These are phyloP conservation scores for Globisporangium barbulae DNA, from an alignment of 352 stramenopile genomes.

Conservation along the genomic window DNA sequence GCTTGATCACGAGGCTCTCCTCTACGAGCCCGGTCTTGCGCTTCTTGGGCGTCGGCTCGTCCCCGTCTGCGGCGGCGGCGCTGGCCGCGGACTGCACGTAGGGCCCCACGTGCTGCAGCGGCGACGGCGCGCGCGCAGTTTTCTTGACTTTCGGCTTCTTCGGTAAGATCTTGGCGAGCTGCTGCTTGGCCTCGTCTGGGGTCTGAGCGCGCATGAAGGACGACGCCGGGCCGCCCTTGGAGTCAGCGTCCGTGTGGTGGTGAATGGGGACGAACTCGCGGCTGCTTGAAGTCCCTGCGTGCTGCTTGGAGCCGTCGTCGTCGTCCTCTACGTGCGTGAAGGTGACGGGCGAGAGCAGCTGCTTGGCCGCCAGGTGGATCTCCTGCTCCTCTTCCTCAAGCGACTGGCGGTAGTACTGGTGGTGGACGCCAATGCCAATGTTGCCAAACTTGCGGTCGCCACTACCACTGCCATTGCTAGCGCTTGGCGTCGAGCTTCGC, in stretches of 20 bases:
- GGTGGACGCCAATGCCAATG: conserved; percentile 7
- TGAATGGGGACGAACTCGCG: conserved; percentile 7
- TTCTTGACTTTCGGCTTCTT: conserved; percentile 18
- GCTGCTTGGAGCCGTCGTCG: conserved; percentile 4
- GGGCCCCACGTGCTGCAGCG: not conserved
- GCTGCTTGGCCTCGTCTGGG: not conserved
- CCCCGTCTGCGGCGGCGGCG: not conserved
- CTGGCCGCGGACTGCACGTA: not conserved
- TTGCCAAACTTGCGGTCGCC: not conserved
- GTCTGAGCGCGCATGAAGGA: conserved; percentile 8
- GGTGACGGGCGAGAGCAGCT: conserved; percentile 19
- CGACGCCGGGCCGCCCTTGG: not conserved
- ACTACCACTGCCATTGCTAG: not conserved
- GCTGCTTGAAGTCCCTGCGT: not conserved
- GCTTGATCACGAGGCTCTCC: conserved; percentile 27
- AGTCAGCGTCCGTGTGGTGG: not conserved
- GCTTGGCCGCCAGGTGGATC: conserved; percentile 21
- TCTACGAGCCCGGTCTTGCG: conserved; percentile 9
- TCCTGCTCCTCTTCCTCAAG: conserved; percentile 18
- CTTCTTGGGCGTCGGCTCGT: conserved; percentile 12
- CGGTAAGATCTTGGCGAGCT: conserved; percentile 13
- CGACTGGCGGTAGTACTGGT: conserved; percentile 10
- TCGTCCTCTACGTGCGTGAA: conserved; percentile 15
- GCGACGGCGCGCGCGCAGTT: not conserved
- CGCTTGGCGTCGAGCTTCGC: not conserved